phyloP scores from a whole-genome alignment of 2,329 filamentous ascomycete species.

The Sclerotinia borealis region DNA sequence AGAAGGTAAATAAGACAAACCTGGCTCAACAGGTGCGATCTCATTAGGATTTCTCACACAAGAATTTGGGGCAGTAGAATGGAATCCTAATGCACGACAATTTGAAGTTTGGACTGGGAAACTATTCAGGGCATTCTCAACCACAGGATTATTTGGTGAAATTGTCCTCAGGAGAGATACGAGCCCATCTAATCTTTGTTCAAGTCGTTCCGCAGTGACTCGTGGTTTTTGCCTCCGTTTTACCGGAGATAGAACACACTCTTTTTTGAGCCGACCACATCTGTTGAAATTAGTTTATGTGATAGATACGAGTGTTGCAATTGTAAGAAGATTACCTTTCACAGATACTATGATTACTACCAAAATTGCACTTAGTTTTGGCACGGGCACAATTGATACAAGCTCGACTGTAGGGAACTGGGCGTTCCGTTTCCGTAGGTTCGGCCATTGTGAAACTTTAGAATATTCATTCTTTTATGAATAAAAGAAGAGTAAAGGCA shows the following conservation, averaged over 20 bases:
- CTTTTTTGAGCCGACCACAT: constrained; percentile 16
- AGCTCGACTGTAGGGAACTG: background rate
- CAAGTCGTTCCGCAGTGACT: constrained; percentile 15
- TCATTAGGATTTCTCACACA: background rate
- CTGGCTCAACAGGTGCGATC: background rate
- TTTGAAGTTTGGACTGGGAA: background rate
- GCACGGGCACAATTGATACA: constrained; percentile 7
- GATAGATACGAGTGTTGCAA: too few relatives aligned
- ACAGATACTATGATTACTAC: background rate
- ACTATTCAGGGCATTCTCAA: constrained; percentile 3
- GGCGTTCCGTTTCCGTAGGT: constrained; percentile 1
- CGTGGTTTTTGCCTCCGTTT: constrained; percentile 11
- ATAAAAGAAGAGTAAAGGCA: background rate
- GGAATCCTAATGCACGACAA: background rate
- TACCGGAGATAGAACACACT: constrained; percentile 12
- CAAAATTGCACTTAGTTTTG: constrained; percentile 6
- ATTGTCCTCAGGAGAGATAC: constrained; percentile 8
- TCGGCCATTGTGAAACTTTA: background rate
- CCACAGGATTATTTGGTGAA: constrained; percentile 2
- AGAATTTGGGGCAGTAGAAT: background rate
- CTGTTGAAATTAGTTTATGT: constrained; percentile 1
- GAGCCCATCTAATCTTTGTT: constrained; percentile 19
- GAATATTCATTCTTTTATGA: background rate
- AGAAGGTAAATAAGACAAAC: background rate
- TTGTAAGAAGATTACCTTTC: background rate